Evolutionary conservation across 1,284 basidiomycete genomes (phyloP), one percentile per base, ranked within the genome.

Genomic region (Leccinum fuscescens): DNA sequence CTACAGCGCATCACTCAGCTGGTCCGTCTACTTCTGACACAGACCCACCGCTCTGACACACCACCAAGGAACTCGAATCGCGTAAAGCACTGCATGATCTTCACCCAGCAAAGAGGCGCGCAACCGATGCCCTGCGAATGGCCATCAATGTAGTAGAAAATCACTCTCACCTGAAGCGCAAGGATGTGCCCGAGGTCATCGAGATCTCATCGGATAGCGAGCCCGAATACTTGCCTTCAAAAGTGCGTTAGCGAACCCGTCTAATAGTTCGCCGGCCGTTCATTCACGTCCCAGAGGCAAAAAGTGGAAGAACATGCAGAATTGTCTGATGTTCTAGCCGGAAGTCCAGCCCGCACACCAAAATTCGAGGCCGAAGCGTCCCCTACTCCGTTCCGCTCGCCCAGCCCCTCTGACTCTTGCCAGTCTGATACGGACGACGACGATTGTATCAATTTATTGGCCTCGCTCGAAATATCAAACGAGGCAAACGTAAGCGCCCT

Each of bases 131-230:
- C 24, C 42, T 72, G 1, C 62, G 56, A 49, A 62, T 71, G 57
- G 63, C 63, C 14, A 24, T 56, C 3, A 60, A 63, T 14, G 54
- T 17, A 8, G 59, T 70, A 1, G 51, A 56, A 2, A 57, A 53
- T 24, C 54, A 42, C 6, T 37, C 24, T 15, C 54, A 62, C 22
- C 15, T 66, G 44, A 75, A 74, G 57, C 69, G 72, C 37, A 74
- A 72, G 53, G 59, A 61, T 6, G 17, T 17, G 6, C 24, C 3
- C 0, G 66, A 73, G 27, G 50, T 70, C 3, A 69, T 75, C 54
- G 69, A 63, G 42, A 66, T 75, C 37, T 65, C 67, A 6, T 73
- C 71, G 24, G 72, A 75, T 54, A 74, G 74, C 31, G 70, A 75
- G 24, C 35, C 62, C 6, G 72, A 74, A 22, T 44, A 3, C 11